Conservation (phyloP, 257 asterid species). For the Solanum habrochaites region DNA sequence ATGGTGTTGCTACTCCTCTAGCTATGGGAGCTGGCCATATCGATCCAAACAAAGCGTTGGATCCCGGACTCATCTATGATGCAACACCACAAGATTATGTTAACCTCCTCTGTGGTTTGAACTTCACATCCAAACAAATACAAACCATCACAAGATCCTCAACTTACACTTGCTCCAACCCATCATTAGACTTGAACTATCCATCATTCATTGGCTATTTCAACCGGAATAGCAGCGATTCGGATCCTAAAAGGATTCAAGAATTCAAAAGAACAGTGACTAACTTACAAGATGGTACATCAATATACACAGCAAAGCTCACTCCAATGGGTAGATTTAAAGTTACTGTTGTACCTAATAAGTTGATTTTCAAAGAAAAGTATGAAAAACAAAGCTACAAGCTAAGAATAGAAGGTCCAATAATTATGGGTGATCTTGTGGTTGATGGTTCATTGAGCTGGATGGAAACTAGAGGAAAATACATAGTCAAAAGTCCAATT, state of each 20-base stretch:
- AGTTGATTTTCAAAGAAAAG: constrained; percentile 29
- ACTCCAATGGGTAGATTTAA: constrained; percentile 24
- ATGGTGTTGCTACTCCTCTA: constrained; percentile 34
- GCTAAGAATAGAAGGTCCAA: constrained; percentile 31
- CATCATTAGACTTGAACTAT: constrained; percentile 55
- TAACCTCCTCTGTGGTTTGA: constrained; percentile 39
- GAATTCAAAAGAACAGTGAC: constrained; percentile 54
- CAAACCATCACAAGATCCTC: constrained; percentile 33
- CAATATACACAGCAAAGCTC: constrained; percentile 27
- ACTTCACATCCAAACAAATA: constrained; percentile 30
- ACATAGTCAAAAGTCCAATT: constrained; percentile 51
- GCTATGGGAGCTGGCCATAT: constrained; percentile 71
- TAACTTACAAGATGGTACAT: constrained; percentile 31
- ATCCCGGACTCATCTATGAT: constrained; percentile 64
- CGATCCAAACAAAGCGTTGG: constrained; percentile 50
- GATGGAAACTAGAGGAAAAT: constrained; percentile 37
- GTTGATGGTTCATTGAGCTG: constrained; percentile 46
- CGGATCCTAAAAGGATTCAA: neutral
- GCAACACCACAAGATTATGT: constrained; percentile 30
- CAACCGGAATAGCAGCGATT: neutral
- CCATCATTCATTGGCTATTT: constrained; percentile 64
- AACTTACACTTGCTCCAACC: constrained; percentile 31
- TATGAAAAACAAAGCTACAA: constrained; percentile 49
- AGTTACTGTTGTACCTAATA: constrained; percentile 42
- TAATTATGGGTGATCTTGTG: neutral